phyloP scores from a whole-genome alignment of 169 alveolate genomes.

The Cryptosporidium sp. region DNA sequence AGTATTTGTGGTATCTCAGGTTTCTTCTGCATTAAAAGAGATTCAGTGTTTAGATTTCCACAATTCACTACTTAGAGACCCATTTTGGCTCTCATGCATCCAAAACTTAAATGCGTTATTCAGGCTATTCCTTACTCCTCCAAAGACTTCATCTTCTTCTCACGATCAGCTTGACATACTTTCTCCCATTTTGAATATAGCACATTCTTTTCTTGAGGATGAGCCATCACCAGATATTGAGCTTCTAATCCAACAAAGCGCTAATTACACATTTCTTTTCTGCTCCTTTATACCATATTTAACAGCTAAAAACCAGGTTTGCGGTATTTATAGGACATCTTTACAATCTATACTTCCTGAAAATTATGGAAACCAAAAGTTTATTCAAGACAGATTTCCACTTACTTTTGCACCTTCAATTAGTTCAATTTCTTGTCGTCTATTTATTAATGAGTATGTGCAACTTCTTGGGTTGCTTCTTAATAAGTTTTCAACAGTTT shows the following conservation, averaged over 20 bases:
- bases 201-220: slow-evolving; percentile 31
- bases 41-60: slow-evolving; percentile 24
- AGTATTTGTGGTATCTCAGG: slow-evolving; percentile 56
- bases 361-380: background rate
- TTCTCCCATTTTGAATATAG: slow-evolving; percentile 35
- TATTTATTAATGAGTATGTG: slow-evolving; percentile 49
- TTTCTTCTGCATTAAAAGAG: slow-evolving; percentile 32
- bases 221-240: slow-evolving; percentile 1
- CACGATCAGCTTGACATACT: slow-evolving; percentile 56
- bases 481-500: slow-evolving; percentile 10
- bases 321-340: slow-evolving; percentile 51
- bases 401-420: slow-evolving; percentile 21
- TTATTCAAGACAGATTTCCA: slow-evolving; percentile 10
- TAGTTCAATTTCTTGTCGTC: slow-evolving; percentile 25
- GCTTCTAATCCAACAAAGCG: background rate
- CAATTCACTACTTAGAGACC: slow-evolving; percentile 17
- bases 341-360: background rate
- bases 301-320: slow-evolving; percentile 25
- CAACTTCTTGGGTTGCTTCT: slow-evolving; percentile 60
- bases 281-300: slow-evolving; percentile 31
- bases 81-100: slow-evolving; percentile 41
- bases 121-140: slow-evolving; percentile 39
- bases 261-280: slow-evolving; percentile 6
- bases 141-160: slow-evolving; percentile 32
- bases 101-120: slow-evolving; percentile 25